Evolutionary conservation across 768 basidiomycete genomes (phyloP), one percentile per base, ranked within the genome.

Genomic region (Suillus lakei): DNA sequence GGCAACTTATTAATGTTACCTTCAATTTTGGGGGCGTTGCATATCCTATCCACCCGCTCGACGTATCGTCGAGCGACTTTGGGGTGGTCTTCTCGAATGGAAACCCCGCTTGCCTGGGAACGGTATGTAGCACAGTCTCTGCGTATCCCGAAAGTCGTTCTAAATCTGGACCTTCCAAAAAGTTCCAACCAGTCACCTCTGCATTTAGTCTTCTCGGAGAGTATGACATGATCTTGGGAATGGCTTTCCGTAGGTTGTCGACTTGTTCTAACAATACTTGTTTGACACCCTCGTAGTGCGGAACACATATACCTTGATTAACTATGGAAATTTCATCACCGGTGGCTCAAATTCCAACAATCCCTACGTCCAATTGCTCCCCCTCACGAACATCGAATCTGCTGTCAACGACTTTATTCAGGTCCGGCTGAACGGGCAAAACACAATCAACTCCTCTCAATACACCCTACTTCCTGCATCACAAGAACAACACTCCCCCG

Each of bases 181-280:
- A 92, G 86, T 94, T 92, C 82, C 92, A 94, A 82, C 92, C 92
- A 2, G 91, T 93, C 68, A 91, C 91, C 16, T 86, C 88, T 4
- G 91, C 91, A 5, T 92, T 93, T 78, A 89, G 90, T 79, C 68
- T 92, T 48, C 83, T 91, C 32, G 90, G 91, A 67, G 83, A 90
- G 72, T 94, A 91, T 68, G 92, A 94, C 69, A 88, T 93, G 82
- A 91, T 93, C 70, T 83, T 93, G 58, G 92, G 92, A 68, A 92
- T 92, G 91, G 84, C 84, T 62, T 92, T 93, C 80, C 64, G 91
- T 93, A 76, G 69, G 90, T 59, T 28, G 18, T 76, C 5, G 9
- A 43, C 50, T 43, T 39, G 34, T 10, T 59, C 36, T 23, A 3
- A 21, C 21, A 38, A 43, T 44, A 12, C n/a, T 28, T 15, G 61